phyloP scores from a whole-genome alignment of 352 stramenopile genomes.

The Pythium volutum region DNA sequence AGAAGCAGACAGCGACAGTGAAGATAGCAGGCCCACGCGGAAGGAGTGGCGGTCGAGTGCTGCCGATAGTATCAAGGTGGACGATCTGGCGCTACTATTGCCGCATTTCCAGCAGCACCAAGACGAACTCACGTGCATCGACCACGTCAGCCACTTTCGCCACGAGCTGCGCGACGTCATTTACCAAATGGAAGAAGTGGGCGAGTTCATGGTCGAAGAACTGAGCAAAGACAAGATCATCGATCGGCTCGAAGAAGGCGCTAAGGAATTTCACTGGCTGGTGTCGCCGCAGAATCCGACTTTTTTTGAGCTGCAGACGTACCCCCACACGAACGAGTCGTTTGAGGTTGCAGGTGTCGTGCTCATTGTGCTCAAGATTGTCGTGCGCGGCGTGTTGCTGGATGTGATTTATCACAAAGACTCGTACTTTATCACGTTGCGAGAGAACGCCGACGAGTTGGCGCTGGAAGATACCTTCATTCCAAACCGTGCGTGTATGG shows the following conservation, averaged over 20 bases:
- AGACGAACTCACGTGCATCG: constrained; percentile 37
- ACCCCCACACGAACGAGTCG: constrained; percentile 38
- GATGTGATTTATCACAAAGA: constrained; percentile 57
- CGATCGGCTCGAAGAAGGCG: constrained; percentile 40
- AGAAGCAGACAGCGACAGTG: constrained; percentile 10
- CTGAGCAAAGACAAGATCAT: constrained; percentile 56
- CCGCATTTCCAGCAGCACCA: constrained; percentile 54
- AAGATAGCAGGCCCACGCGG: not conserved
- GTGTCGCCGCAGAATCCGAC: constrained; percentile 37
- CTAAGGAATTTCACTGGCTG: constrained; percentile 54
- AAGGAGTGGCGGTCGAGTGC: not conserved
- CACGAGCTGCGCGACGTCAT: constrained; percentile 47
- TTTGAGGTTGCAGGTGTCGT: constrained; percentile 36
- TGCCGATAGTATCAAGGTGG: constrained; percentile 20
- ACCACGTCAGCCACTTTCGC: constrained; percentile 40
- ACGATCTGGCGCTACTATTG: constrained; percentile 44
- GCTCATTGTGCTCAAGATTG: constrained; percentile 66
- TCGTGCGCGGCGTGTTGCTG: constrained; percentile 58
- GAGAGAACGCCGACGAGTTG: constrained; percentile 52
- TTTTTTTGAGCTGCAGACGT: constrained; percentile 69
- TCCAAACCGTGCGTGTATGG: constrained; percentile 34
- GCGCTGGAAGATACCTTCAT: constrained; percentile 63
- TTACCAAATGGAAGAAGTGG: constrained; percentile 69
- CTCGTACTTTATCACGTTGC: constrained; percentile 58
- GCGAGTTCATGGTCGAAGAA: constrained; percentile 65